phyloP scores from a whole-genome alignment of 441 rosid genomes.

The Syzygium syzygioides region DNA sequence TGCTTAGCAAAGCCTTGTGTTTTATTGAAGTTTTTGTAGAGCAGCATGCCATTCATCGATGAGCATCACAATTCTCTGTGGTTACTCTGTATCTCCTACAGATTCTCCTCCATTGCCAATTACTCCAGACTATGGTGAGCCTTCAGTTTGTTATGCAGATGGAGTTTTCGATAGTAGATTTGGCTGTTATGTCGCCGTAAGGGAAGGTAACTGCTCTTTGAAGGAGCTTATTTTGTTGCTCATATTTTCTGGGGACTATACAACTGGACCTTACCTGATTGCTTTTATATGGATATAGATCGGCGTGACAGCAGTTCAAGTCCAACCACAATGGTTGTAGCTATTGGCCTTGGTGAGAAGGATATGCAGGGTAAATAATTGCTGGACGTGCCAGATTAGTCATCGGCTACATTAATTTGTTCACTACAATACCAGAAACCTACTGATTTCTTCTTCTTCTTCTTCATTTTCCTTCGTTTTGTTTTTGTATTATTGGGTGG shows the following conservation, averaged over 20 bases:
- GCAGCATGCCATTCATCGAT: neutral
- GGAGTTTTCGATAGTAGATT: conserved; percentile 73
- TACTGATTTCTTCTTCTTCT: neutral
- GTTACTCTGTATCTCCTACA: neutral
- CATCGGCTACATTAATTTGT: neutral
- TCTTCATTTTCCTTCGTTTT: neutral
- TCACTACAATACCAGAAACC: neutral
- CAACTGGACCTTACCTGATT: neutral
- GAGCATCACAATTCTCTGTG: neutral
- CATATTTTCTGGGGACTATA: neutral
- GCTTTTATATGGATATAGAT: conserved; percentile 34
- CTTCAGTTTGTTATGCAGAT: conserved; percentile 72
- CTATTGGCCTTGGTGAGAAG: conserved; percentile 34
- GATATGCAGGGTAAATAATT: conserved; percentile 45
- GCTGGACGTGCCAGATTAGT: neutral
- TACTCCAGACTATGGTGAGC: conserved; percentile 70
- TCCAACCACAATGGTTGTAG: conserved; percentile 52
- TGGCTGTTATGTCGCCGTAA: conserved; percentile 60
- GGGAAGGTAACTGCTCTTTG: conserved; percentile 53
- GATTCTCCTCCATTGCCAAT: conserved; percentile 56
- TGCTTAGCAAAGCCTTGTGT: neutral
- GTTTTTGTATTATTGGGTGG: neutral
- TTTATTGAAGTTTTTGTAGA: neutral
- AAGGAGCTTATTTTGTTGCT: neutral
- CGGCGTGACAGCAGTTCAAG: conserved; percentile 48